Base-by-base conservation (phyloP, 2,329 filamentous ascomycete species). In the Beauveria australis region DNA sequence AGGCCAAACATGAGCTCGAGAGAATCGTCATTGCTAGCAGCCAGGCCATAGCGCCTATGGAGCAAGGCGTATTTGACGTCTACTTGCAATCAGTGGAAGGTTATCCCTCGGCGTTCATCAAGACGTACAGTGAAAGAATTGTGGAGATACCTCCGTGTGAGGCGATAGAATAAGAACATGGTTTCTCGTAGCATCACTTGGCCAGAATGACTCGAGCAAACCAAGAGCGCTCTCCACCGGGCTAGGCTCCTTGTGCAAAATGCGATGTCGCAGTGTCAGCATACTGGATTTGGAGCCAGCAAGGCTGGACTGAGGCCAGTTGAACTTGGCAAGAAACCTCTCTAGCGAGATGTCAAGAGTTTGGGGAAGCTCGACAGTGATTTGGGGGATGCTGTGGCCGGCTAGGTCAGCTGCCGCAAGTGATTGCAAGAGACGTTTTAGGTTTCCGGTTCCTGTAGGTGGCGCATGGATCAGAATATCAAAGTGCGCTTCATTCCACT, bases 161-260 rank as follows among this genome's bases (percentile, higher is more conserved):
- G 92, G 85, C 5, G 91, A 92, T 6, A 99, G 81, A 2, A 97
- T 75, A n/a, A 99, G 79, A 2, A 96, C 83, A 71, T 97, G 91
- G 10, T 87, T 87, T 57, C 84, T 74, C 2, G 73, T 70, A 5
- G 85, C 78, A 61, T 85, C 78, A 3, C 78, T 75, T 2, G 94
- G 92, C 80, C 92, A 97, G 72, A 96, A 96, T 0, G 90, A 89
- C 75, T 97, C 92, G 5, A 96, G 76, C 62, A 93, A 89, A 26
- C 88, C 85, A 18, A 88, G 78, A 0, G 91, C 86, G 60, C 88
- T 87, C 66, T 92, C 87, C 64, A 89, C 85, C 48, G 89, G 80
- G 6, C 79, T 85, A 63, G 88, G 68, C 52, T 77, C 78, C 53
- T 81, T 76, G 43, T 78, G 79, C 12, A 83, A 77, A 48, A 97